A percentile compares a stretch with the other conserved stretches of the same genome.
phyloP scores from a whole-genome alignment of 1,284 basidiomycete genomes.

The Athelia psychrophila region DNA sequence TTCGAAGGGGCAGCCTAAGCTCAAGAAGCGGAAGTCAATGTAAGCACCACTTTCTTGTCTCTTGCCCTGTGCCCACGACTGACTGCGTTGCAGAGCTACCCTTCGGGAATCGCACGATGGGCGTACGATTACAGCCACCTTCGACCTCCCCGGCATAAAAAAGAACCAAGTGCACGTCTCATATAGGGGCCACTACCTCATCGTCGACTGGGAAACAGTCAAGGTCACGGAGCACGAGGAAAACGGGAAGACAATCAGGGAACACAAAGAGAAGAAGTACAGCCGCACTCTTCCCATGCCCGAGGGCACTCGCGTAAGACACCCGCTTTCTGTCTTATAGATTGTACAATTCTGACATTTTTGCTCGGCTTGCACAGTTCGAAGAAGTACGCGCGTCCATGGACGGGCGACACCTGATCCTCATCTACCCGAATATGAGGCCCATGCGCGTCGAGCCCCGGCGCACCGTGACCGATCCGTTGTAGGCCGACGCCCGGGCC shows the following conservation, averaged over 20 bases:
- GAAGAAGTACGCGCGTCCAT: neutral
- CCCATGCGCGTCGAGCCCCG: neutral
- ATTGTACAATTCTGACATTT: neutral
- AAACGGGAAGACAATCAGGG: neutral
- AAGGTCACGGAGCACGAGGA: neutral
- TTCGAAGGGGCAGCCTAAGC: slow-evolving; percentile 21
- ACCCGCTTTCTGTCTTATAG: neutral
- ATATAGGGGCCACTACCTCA: neutral
- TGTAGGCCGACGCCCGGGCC: no score
- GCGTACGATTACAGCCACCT: slow-evolving; percentile 18
- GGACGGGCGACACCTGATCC: slow-evolving; percentile 2
- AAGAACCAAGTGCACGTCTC: neutral
- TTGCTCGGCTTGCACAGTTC: neutral
- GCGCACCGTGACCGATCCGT: neutral
- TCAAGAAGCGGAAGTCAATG: slow-evolving; percentile 58
- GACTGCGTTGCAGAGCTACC: slow-evolving; percentile 42
- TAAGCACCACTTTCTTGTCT: slow-evolving; percentile 27
- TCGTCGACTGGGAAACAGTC: neutral
- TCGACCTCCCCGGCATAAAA: neutral
- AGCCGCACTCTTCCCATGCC: neutral
- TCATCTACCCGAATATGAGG: slow-evolving; percentile 1
- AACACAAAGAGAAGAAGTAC: neutral
- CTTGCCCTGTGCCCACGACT: slow-evolving; percentile 7
- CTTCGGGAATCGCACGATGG: slow-evolving; percentile 68
- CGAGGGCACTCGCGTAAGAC: neutral